phyloP scores from a whole-genome alignment of 495 filamentous ascomycete species.

The Chaetomium tenue region DNA sequence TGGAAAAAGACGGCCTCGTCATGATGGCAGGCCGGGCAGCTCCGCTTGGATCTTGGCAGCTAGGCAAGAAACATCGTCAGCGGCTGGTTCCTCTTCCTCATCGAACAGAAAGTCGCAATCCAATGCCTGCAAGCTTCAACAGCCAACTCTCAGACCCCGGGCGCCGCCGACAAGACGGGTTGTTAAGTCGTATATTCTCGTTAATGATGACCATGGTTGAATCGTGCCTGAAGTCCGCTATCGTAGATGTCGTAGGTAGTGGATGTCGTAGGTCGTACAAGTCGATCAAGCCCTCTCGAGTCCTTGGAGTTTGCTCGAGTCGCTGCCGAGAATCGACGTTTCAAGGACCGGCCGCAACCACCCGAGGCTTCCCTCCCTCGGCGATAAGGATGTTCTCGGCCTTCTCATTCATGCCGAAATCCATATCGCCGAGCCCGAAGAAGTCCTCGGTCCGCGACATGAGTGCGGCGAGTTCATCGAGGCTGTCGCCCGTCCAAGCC shows the following conservation, averaged over 20 bases:
- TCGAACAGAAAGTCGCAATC: constrained; percentile 6
- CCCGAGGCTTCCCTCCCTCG: neutral
- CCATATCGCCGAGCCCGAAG: constrained; percentile 24
- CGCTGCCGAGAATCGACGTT: neutral
- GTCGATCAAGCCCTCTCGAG: neutral
- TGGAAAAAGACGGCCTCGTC: constrained; percentile 95
- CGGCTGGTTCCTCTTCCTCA: constrained; percentile 15
- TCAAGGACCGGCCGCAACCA: neutral
- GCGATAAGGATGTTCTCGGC: neutral
- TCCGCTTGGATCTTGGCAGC: constrained; percentile 81
- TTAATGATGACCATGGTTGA: neutral
- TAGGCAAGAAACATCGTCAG: constrained; percentile 55
- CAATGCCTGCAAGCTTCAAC: neutral
- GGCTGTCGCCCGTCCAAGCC: constrained; percentile 14
- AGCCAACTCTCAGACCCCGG: neutral
- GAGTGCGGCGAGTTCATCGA: constrained; percentile 14
- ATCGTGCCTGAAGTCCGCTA: neutral
- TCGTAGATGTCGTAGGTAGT: neutral
- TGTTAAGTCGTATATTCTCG: neutral
- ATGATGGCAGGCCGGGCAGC: constrained; percentile 79
- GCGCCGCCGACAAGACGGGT: neutral
- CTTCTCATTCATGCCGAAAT: neutral
- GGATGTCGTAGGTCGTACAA: neutral
- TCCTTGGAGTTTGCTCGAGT: neutral
- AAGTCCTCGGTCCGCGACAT: constrained; percentile 20